Conservation (phyloP, 1,284 basidiomycete genomes). For the Tylopilus sp. region DNA sequence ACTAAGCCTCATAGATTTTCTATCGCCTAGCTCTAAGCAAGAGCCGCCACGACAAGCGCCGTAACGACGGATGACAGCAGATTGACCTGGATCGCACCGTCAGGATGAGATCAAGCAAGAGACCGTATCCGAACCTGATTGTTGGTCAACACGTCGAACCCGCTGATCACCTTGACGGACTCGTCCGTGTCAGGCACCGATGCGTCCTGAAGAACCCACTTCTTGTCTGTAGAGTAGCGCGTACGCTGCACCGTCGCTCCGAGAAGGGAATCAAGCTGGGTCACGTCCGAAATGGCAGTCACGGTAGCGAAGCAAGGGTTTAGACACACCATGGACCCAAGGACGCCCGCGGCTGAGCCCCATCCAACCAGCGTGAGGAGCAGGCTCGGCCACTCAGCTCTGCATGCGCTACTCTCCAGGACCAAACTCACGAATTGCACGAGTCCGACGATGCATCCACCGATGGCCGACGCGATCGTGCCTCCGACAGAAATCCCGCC, state of each 20-base stretch:
- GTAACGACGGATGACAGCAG: conserved; percentile 42
- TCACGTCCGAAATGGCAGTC: neutral
- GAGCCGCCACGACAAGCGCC: conserved; percentile 35
- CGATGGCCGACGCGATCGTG: conserved; percentile 67
- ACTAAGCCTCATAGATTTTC: conserved; percentile 9
- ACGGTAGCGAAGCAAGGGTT: neutral
- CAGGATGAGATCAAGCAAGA: neutral
- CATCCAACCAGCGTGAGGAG: conserved; percentile 49
- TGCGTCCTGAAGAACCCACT: conserved; percentile 66
- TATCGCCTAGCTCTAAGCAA: conserved; percentile 16
- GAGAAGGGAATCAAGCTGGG: conserved; percentile 78
- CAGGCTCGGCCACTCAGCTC: conserved; percentile 35
- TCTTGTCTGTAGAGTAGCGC: conserved; percentile 61
- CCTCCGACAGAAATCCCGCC: conserved; percentile 80
- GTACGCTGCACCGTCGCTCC: conserved; percentile 88
- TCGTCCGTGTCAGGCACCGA: conserved; percentile 26
- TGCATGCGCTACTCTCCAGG: conserved; percentile 57
- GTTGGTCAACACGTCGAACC: conserved; percentile 73
- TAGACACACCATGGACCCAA: conserved; percentile 70
- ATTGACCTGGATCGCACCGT: conserved; percentile 37
- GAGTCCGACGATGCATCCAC: conserved; percentile 71
- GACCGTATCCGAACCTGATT: conserved; percentile 55
- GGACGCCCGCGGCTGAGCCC: conserved; percentile 63
- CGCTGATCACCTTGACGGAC: conserved; percentile 59
- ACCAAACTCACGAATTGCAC: conserved; percentile 57